Evolutionary conservation across 2,329 filamentous ascomycete species (phyloP), one percentile per base, ranked within the genome.

Genomic region (Niveomyces coronatus): DNA sequence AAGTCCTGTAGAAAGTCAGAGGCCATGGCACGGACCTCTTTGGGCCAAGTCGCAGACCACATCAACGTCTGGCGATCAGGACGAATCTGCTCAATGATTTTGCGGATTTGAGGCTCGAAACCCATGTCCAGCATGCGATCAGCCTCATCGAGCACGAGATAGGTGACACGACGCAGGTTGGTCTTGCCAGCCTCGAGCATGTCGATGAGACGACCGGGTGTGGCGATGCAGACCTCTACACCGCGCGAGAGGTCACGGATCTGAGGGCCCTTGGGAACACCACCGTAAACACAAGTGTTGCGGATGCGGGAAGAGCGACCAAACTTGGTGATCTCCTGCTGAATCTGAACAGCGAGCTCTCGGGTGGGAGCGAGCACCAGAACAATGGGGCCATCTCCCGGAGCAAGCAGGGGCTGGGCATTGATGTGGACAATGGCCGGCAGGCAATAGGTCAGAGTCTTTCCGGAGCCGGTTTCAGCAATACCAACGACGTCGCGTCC

Each of bases 51-150:
- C 52, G 91, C 91, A 44, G 91, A 98, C 86, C 89, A 98, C 87
- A 98, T 94, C 71, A 91, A 91, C 46, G 91, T 98, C 65, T 98
- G 91, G 74, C 91, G 82, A 61, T 98, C 91, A 38, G 91, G 91
- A 52, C 91, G 86, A 64, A 96, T 96, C 68, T 98, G 91, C 47
- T 83, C 76, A 51, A 98, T 88, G 49, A 98, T 96, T 72, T 96
- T 96, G 70, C 91, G 86, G 55, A 98, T 96, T 64, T 96, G 91
- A 49, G 91, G 91, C 69, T 98, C 91, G 67, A 98, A 96, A 78
- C 91, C 91, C 91, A 98, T 98, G 69, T 98, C 91, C 61, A 98
- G 74, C 91, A 98, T 98, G 57, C 91, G 89, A 68, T 98, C 91
- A 60, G 91, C 91, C 71, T 98, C 91, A 55, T 98, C 91, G 47